These are phyloP conservation scores for Lentinula sp. DNA, from an alignment of 768 basidiomycete species.

Conservation along the genomic window DNA sequence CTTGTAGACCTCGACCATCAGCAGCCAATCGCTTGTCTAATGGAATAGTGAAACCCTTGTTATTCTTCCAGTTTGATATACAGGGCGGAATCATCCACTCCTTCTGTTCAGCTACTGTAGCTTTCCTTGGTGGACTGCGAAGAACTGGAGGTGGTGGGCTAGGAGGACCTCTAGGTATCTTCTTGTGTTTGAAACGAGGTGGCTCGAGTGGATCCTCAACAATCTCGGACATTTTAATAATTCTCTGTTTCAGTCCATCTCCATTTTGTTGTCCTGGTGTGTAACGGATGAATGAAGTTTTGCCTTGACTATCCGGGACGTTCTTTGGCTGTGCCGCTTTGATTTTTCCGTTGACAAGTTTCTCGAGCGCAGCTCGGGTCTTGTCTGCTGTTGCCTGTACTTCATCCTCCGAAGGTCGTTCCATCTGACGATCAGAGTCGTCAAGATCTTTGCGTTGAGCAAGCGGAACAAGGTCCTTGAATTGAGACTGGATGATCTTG, in stretches of 20 bases:
- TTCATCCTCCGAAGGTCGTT: conserved; percentile 90
- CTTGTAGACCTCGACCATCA: conserved; percentile 96
- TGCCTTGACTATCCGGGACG: conserved; percentile 78
- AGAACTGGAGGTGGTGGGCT: conserved; percentile 95
- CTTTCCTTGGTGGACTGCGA: conserved; percentile 92
- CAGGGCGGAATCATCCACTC: conserved; percentile 99
- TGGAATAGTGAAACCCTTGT: conserved; percentile 99
- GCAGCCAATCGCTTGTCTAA: conserved; percentile 97
- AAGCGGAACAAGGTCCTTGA: conserved; percentile 95
- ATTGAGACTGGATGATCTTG: conserved; percentile 88
- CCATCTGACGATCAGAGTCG: conserved; percentile 71
- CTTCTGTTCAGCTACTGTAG: conserved; percentile 95
- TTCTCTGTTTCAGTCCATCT: conserved; percentile 79
- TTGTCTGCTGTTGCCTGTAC: conserved; percentile 87
- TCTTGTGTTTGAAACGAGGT: conserved; percentile 97
- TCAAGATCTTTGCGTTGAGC: conserved; percentile 82
- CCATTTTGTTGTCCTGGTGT: conserved; percentile 89
- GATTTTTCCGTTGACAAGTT: conserved; percentile 91
- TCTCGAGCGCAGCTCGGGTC: conserved; percentile 88
- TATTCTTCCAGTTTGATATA: conserved; percentile 99
- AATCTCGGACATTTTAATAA: conserved; percentile 98
- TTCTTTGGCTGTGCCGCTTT: conserved; percentile 98
- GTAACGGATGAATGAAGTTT: conserved; percentile 90
- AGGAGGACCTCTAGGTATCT: conserved; percentile 94
- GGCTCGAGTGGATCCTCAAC: conserved; percentile 98